phyloP scores from a whole-genome alignment of 1,284 basidiomycete species.

The Tilletia indica region DNA sequence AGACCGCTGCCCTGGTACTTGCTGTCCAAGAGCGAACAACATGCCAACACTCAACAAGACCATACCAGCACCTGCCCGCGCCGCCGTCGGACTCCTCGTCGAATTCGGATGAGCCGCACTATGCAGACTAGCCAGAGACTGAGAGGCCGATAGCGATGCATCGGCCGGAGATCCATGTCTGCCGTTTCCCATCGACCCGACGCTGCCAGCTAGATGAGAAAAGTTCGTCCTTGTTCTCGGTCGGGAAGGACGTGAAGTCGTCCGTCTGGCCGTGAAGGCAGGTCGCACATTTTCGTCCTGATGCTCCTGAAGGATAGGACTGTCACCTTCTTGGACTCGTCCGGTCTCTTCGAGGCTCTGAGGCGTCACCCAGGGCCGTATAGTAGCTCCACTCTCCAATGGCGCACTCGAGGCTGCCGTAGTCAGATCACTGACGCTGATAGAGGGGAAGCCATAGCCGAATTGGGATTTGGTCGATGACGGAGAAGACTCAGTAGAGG shows the following conservation, averaged over 20 bases:
- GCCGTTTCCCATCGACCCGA: too few species aligned
- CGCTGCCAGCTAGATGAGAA: too few species aligned
- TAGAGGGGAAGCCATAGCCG: constrained; percentile 1
- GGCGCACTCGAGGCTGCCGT: background rate
- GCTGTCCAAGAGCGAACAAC: constrained; percentile 17
- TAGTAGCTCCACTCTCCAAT: constrained; percentile 1
- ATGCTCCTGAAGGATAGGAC: too few species aligned
- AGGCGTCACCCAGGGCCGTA: background rate
- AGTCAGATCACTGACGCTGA: background rate
- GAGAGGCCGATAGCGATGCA: background rate
- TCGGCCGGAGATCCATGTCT: background rate
- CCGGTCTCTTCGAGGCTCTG: too few species aligned
- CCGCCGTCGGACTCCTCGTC: constrained; percentile 2
- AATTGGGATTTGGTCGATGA: background rate
- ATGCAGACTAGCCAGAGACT: constrained; percentile 11
- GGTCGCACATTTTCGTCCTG: too few species aligned
- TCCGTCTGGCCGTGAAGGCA: too few species aligned
- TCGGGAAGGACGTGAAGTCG: background rate
- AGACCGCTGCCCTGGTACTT: background rate
- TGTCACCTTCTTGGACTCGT: too few species aligned
- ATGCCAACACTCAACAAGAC: constrained; percentile 24
- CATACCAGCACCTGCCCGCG: constrained; percentile 26
- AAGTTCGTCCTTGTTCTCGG: background rate
- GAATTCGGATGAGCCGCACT: background rate
- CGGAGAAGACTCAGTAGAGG: background rate